Percentiles rank a stretch among this genome's conserved stretches.
These are phyloP conservation scores for Hansenula anomala DNA, from an alignment of 1,139 yeast species.

Conservation along the genomic window DNA sequence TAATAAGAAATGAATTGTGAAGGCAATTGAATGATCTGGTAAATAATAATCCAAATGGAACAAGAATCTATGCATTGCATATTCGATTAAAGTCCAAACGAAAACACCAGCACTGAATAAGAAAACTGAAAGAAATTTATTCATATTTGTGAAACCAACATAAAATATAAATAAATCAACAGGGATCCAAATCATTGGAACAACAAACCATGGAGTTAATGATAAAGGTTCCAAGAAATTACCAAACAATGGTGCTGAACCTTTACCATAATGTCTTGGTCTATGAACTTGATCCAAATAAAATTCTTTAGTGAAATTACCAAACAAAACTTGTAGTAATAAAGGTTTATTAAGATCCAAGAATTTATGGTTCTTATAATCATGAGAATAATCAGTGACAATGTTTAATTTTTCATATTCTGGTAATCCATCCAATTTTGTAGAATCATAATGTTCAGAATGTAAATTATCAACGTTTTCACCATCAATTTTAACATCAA, in stretches of 20 bases:
- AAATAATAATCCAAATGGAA: conserved; percentile 86
- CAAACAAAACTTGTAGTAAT: conserved; percentile 68
- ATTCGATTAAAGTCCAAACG: conserved; percentile 91
- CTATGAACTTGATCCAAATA: conserved; percentile 95
- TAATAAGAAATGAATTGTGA: conserved; percentile 78
- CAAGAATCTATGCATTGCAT: conserved; percentile 79
- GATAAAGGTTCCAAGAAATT: conserved; percentile 69
- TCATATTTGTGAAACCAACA: conserved; percentile 34
- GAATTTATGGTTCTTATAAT: conserved; percentile 74
- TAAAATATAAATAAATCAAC: conserved; percentile 52
- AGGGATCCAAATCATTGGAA: conserved; percentile 89
- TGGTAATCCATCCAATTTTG: conserved; percentile 61
- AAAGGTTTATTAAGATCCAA: conserved; percentile 81
- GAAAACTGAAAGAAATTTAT: conserved; percentile 26
- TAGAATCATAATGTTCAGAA: conserved; percentile 34
- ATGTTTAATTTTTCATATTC: conserved; percentile 66
- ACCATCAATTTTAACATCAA: conserved; percentile 31
- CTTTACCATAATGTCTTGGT: conserved; percentile 90
- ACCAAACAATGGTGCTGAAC: conserved; percentile 86
- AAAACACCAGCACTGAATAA: conserved; percentile 63
- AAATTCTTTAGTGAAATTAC: conserved; percentile 77
- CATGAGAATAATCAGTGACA: conserved; percentile 72
- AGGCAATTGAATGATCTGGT: conserved; percentile 74
- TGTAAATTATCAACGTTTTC: conserved; percentile 21
- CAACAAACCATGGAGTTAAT: conserved; percentile 73